These are phyloP conservation scores for Tetrastigma voinierianum DNA, from an alignment of 164 flowering plant genomes.

Conservation along the genomic window DNA sequence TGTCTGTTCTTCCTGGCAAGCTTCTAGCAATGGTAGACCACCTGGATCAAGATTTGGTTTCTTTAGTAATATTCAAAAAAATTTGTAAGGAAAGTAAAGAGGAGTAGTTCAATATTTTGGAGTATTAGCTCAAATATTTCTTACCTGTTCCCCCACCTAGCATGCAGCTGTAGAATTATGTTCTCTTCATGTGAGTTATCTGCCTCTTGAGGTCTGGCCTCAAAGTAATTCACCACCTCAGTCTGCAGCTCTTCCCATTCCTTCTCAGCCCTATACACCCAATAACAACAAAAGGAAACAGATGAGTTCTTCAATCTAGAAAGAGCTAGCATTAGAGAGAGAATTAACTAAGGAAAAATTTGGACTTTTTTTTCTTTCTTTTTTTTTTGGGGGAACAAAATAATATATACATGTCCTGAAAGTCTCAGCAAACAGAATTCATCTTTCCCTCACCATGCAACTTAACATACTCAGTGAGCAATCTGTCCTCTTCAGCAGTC, in stretches of 20 bases:
- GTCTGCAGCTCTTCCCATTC: slow-evolving; percentile 92
- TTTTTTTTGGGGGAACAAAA: too few species aligned
- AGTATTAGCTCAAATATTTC: too few species aligned
- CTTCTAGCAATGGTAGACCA: slow-evolving; percentile 82
- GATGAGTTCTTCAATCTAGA: neutral
- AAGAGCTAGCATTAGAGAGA: neutral
- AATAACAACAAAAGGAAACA: neutral
- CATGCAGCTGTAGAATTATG: slow-evolving; percentile 77
- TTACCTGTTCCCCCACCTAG: slow-evolving; percentile 95
- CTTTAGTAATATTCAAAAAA: neutral
- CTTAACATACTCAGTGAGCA: slow-evolving; percentile 76
- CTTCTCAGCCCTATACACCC: slow-evolving; percentile 68
- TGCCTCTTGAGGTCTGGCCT: slow-evolving; percentile 96
- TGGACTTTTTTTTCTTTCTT: too few species aligned
- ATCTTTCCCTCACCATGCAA: slow-evolving; percentile 91
- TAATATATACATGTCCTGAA: too few species aligned
- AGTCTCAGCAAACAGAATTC: slow-evolving; percentile 78
- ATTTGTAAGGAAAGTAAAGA: neutral
- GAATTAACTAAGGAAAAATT: too few species aligned
- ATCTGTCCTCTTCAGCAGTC: slow-evolving; percentile 88
- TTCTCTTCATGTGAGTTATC: slow-evolving; percentile 87
- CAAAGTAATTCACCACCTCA: slow-evolving; percentile 91
- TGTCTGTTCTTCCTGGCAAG: slow-evolving; percentile 77
- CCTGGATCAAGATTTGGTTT: slow-evolving; percentile 22
- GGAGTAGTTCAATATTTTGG: too few species aligned